phyloP scores from a whole-genome alignment of 2,329 filamentous ascomycete species.

The Fusarium tricinctum region DNA sequence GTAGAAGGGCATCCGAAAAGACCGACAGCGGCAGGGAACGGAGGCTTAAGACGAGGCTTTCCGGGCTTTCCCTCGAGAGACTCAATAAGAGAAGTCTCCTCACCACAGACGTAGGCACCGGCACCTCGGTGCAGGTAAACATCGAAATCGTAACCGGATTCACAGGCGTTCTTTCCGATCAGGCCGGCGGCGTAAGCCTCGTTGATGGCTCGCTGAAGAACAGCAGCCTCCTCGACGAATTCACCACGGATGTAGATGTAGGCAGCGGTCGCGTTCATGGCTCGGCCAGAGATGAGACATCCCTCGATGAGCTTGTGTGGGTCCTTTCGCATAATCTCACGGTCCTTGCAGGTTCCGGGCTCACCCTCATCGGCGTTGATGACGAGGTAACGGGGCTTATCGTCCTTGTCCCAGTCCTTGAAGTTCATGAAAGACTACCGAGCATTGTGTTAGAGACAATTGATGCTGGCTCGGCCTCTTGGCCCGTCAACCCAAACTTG shows the following conservation, averaged over 20 bases:
- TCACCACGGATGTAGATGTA: constrained; percentile 99
- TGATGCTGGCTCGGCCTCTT: constrained; percentile 41
- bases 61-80: constrained; percentile 98
- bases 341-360: constrained; percentile 98
- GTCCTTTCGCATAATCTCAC: constrained; percentile 99
- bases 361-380: constrained; percentile 99
- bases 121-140: constrained; percentile 96
- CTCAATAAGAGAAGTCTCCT: constrained; percentile 98
- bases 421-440: constrained; percentile 98
- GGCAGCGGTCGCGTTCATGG: constrained; percentile 98
- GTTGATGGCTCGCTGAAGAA: constrained; percentile 95
- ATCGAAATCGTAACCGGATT: constrained; percentile 97
- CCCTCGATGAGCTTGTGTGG: constrained; percentile 99
- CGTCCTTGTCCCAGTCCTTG: constrained; percentile 99
- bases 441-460: constrained; percentile 43
- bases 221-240: constrained; percentile 94
- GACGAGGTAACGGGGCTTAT: constrained; percentile 93
- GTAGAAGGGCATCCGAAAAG: constrained; percentile 98
- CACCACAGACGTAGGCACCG: constrained; percentile 97
- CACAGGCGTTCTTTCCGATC: constrained; percentile 98
- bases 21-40: constrained; percentile 96
- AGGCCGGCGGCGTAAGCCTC: constrained; percentile 95
- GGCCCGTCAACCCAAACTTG: constrained; percentile 21
- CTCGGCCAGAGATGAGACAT: constrained; percentile 93
- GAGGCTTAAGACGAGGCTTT: constrained; percentile 98